A percentile compares a stretch with the other conserved stretches of the same genome.
Conservation (phyloP, 805 yeast species). For the Candida oleophila region DNA sequence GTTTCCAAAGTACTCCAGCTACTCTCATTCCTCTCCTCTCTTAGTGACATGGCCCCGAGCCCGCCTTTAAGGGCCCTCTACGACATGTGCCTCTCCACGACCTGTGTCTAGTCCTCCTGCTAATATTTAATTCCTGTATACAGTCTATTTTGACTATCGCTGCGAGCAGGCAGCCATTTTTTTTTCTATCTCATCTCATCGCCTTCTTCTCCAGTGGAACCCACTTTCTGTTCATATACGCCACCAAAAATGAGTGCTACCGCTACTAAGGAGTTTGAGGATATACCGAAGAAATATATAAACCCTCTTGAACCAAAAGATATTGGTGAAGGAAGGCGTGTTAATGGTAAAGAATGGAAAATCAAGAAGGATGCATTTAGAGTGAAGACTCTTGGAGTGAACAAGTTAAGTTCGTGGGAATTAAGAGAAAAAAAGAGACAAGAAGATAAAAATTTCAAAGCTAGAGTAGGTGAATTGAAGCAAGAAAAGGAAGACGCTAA, state of each 20-base stretch:
- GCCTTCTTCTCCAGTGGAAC: not conserved
- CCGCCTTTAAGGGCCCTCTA: too few relatives aligned
- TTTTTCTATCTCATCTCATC: conserved; percentile 1
- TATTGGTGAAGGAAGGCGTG: conserved; percentile 47
- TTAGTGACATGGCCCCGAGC: too few relatives aligned
- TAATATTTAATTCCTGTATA: not conserved
- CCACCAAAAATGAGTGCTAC: conserved; percentile 26
- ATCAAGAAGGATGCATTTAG: conserved; percentile 65
- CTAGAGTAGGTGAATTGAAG: conserved; percentile 67
- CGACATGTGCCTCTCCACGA: too few relatives aligned
- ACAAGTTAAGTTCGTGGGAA: conserved; percentile 53
- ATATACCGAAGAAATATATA: conserved; percentile 35
- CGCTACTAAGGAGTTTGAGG: conserved; percentile 25
- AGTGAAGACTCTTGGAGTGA: conserved; percentile 59
- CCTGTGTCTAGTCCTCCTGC: too few relatives aligned
- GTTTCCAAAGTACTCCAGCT: too few relatives aligned
- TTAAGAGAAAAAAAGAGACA: conserved; percentile 64
- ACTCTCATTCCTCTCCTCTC: too few relatives aligned
- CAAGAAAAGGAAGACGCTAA: conserved; percentile 71
- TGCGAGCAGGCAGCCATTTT: too few relatives aligned
- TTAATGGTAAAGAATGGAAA: conserved; percentile 76
- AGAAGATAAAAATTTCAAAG: conserved; percentile 65
- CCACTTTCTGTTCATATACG: not conserved
- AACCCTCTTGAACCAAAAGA: conserved; percentile 34
- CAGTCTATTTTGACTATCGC: too few relatives aligned